Evolutionary conservation across 2,329 filamentous ascomycete genomes (phyloP), one percentile per base, ranked within the genome.

Genomic region (Cladosporium halotolerans): DNA sequence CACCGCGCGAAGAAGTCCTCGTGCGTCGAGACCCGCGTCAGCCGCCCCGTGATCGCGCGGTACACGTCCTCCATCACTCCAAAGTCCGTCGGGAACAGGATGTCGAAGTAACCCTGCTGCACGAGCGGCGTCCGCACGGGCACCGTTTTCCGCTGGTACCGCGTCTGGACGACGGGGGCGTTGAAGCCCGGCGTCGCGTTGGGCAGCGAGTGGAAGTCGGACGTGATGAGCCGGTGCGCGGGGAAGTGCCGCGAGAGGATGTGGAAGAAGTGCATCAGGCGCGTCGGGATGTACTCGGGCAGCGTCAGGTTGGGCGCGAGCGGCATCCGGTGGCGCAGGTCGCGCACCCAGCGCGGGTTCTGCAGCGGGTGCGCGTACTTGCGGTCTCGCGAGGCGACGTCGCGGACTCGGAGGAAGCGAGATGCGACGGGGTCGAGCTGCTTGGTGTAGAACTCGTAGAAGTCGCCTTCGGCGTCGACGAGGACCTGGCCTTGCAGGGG

Each of bases 81-180:
- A 68, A 99, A 99, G 71, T 99, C 87, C 9, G 93, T 99, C 0
- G 93, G 93, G 74, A 99, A 99, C 67, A 99, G 84, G 63, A 99
- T 96, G 68, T 99, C 95, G 68, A 99, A 99, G 72, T 96, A 97
- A 43, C 93, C 95, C 74, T 99, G 95, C 69, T 97, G 91, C 76
- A 96, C 93, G 68, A 96, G 80, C 51, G 92, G 90, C 4, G 93
- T 99, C 4, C 83, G 80, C 11, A 99, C 93, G 39, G 91, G 88
- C 52, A 99, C 89, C 62, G 89, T 96, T 57, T 83, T 81, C 61
- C 93, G 79, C 72, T 89, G 80, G 70, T 90, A 99, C 57, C 93
- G 81, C 31, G 93, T 99, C 76, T 99, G 95, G 59, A 99, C 95
- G 18, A 99, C 91, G 0, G 93, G 93, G 10, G 88, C 89, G 72